Evolutionary conservation across 306 rosid genomes (phyloP).

Genomic region (Mucuna pruriens): DNA sequence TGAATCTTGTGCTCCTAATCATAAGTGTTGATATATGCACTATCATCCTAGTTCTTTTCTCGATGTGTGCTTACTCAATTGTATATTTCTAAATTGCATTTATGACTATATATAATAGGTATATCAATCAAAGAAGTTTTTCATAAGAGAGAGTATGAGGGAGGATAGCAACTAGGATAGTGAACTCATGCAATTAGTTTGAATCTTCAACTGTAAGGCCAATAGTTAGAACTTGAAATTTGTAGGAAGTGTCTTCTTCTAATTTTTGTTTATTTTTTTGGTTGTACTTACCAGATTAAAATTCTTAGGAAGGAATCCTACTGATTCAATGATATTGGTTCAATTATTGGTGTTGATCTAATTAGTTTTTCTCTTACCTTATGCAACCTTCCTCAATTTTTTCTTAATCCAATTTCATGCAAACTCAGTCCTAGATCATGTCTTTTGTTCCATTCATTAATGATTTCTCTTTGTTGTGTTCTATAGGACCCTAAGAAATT

Average conservation of each 20-base stretch:
- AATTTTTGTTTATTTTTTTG: not conserved
- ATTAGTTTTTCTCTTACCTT: slow-evolving; percentile 35
- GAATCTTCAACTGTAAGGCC: not conserved
- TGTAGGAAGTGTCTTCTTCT: not conserved
- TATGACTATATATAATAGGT: not conserved
- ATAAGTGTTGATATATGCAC: not conserved
- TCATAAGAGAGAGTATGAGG: too few species aligned
- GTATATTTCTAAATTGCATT: not conserved
- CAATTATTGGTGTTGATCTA: slow-evolving; percentile 83
- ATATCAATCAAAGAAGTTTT: not conserved
- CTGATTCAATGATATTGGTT: slow-evolving; percentile 77
- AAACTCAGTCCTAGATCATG: not conserved
- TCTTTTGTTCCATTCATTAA: not conserved
- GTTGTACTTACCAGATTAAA: slow-evolving; percentile 58
- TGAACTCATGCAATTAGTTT: not conserved
- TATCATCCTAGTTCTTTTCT: not conserved
- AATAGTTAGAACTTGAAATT: not conserved
- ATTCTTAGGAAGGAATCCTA: slow-evolving; percentile 79
- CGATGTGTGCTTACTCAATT: too few species aligned
- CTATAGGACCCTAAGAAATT: slow-evolving; percentile 66
- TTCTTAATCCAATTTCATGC: not conserved
- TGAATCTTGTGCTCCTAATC: not conserved
- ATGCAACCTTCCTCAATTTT: not conserved
- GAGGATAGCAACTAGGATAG: not conserved
- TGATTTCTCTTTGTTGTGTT: not conserved